Percentiles rank a stretch among this genome's conserved stretches.
Evolutionary conservation across 2,329 filamentous ascomycete species (phyloP).

Genomic region (Balansia obtecta): DNA sequence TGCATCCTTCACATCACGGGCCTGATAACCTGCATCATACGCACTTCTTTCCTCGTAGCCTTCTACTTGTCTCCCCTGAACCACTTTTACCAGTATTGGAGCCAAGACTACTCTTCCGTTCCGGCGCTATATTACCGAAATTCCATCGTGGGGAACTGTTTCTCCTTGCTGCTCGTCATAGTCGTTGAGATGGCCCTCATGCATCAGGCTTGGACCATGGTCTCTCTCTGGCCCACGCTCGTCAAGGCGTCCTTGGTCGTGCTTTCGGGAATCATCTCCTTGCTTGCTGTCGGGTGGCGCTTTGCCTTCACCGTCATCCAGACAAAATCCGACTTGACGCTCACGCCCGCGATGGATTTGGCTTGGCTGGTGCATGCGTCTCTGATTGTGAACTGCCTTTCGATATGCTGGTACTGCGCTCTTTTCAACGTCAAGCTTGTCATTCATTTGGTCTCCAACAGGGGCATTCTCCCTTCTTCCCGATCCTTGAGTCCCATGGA

Average conservation of each 20-base stretch:
- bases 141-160: conserved; percentile 27
- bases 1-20: conserved; percentile 53
- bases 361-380: conserved; percentile 27
- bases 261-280: conserved; percentile 23
- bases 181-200: conserved; percentile 34
- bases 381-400: conserved; percentile 26
- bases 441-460: conserved; percentile 33
- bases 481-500: conserved; percentile 37
- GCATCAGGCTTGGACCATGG: conserved; percentile 40
- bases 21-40: conserved; percentile 47
- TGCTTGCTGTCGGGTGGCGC: conserved; percentile 20
- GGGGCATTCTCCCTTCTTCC: conserved; percentile 31
- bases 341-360: conserved; percentile 12
- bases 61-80: conserved; percentile 50
- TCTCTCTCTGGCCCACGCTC: conserved; percentile 31
- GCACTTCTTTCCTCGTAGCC: conserved; percentile 42
- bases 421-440: conserved; percentile 41
- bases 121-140: conserved; percentile 21
- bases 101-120: conserved; percentile 40
- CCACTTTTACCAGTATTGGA: conserved; percentile 48
- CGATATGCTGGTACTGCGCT: conserved; percentile 41
- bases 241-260: conserved; percentile 19
- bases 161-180: conserved; percentile 31
- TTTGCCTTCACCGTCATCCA: conserved; percentile 25
- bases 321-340: conserved; percentile 17